Percentiles rank a stretch among this genome's conserved stretches.
phyloP scores from a whole-genome alignment of 768 basidiomycete genomes.

The Serendipita sp. region DNA sequence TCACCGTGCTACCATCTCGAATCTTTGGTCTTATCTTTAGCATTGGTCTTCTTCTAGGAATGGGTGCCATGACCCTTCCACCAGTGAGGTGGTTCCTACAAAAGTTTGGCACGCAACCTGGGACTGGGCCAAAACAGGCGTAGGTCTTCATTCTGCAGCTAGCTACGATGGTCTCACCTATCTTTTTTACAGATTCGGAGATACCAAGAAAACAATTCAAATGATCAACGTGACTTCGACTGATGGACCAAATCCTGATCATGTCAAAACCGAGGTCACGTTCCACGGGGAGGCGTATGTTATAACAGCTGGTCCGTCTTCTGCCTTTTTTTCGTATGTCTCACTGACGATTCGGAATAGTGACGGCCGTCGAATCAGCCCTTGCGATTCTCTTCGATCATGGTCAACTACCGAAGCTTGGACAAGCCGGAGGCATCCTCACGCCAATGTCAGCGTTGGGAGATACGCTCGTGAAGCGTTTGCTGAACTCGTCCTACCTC shows the following conservation, averaged over 20 bases:
- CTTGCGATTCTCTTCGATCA: constrained; percentile 44
- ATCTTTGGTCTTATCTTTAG: constrained; percentile 11
- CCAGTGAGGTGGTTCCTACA: not conserved
- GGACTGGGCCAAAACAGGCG: not conserved
- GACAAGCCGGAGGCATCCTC: constrained; percentile 54
- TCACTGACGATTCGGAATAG: constrained; percentile 19
- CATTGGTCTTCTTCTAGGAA: constrained; percentile 1
- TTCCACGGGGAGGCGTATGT: constrained; percentile 50
- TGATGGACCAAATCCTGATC: constrained; percentile 21
- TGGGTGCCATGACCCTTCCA: not conserved
- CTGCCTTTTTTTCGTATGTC: not conserved
- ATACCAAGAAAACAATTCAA: not conserved
- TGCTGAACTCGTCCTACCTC: constrained; percentile 41
- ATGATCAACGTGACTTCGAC: constrained; percentile 47
- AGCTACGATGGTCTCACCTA: not conserved
- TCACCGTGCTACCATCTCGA: constrained; percentile 16
- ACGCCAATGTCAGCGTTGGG: constrained; percentile 77
- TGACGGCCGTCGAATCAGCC: constrained; percentile 65
- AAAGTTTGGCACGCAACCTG: not conserved
- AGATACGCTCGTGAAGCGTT: constrained; percentile 48
- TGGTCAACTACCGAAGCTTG: constrained; percentile 37
- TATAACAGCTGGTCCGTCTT: constrained; percentile 31
- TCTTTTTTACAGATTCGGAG: not conserved
- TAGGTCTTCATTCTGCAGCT: not conserved
- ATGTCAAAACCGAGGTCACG: constrained; percentile 44